Conservation (phyloP, 2,329 filamentous ascomycete species). For the Acrodontium crateriforme region DNA sequence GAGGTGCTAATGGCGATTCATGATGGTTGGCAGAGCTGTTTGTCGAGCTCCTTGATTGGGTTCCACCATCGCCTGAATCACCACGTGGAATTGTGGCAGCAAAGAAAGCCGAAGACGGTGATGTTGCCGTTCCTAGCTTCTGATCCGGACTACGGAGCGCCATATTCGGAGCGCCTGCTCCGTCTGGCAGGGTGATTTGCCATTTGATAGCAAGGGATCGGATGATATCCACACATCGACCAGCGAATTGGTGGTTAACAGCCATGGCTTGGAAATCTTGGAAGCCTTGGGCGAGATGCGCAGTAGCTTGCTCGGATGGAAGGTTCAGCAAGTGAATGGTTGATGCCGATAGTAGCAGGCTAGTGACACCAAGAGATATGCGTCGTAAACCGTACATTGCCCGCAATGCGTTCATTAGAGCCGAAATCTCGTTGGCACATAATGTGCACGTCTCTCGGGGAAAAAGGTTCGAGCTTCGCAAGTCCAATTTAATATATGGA, state of each 20-base stretch:
- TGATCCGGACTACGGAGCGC: too few species aligned
- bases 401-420: conserved; percentile 28
- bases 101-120: conserved; percentile 17
- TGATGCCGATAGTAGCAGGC: conserved; percentile 28
- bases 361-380: conserved; percentile 25
- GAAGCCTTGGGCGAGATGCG: conserved; percentile 29
- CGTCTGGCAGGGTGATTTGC: conserved; percentile 30
- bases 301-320: conserved; percentile 22
- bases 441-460: conserved; percentile 53
- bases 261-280: conserved; percentile 29
- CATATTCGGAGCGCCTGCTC: conserved; percentile 11
- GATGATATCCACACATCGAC: conserved; percentile 30
- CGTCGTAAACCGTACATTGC: conserved; percentile 30
- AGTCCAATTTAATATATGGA: conserved; percentile 52
- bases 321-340: conserved; percentile 34
- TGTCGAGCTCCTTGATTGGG: conserved; percentile 11
- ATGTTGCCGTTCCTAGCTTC: too few species aligned
- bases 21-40: conserved; percentile 9
- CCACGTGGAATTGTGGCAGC: conserved; percentile 18
- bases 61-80: conserved; percentile 10
- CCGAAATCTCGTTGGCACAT: conserved; percentile 31
- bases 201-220: conserved; percentile 29
- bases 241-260: conserved; percentile 30
- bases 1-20: conserved; percentile 13
- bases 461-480: conserved; percentile 43